phyloP scores from a whole-genome alignment of 495 filamentous ascomycete genomes.

The Penicillium alfredii region DNA sequence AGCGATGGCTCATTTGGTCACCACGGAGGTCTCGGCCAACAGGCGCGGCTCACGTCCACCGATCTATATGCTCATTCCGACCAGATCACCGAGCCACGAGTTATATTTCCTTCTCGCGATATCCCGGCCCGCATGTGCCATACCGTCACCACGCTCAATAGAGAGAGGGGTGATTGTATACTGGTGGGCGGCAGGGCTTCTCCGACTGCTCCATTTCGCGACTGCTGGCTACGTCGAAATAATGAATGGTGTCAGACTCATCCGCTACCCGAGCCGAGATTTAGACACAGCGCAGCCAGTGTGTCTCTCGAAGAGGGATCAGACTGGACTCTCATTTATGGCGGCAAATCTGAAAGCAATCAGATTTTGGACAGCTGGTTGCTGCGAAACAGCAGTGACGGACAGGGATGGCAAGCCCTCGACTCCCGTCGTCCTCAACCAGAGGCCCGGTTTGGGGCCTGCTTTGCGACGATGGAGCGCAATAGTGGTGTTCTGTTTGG shows the following conservation, averaged over 20 bases:
- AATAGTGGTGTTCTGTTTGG: constrained; percentile 57
- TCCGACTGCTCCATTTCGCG: constrained; percentile 56
- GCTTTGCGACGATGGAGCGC: constrained; percentile 34
- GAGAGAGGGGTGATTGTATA: constrained; percentile 41
- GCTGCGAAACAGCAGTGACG: constrained; percentile 49
- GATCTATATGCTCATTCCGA: constrained; percentile 47
- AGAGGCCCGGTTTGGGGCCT: constrained; percentile 56
- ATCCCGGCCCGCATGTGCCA: constrained; percentile 65
- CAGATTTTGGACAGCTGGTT: constrained; percentile 55
- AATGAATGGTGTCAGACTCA: constrained; percentile 56
- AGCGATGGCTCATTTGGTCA: constrained; percentile 34
- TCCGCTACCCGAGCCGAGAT: constrained; percentile 58
- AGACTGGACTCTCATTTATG: constrained; percentile 53
- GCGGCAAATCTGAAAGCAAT: constrained; percentile 59
- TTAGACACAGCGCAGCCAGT: constrained; percentile 59
- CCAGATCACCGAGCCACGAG: constrained; percentile 13
- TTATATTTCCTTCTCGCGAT: constrained; percentile 30
- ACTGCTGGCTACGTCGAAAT: constrained; percentile 66
- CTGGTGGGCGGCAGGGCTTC: constrained; percentile 76
- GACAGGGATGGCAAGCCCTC: constrained; percentile 46
- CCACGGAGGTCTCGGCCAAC: constrained; percentile 58
- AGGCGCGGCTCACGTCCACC: constrained; percentile 52
- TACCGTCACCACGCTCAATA: constrained; percentile 55
- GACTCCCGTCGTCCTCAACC: constrained; percentile 35
- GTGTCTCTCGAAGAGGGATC: constrained; percentile 36